Evolutionary conservation across 148 eudicot genomes (phyloP), one percentile per base, ranked within the genome.

Genomic region (Oxyria digyna): DNA sequence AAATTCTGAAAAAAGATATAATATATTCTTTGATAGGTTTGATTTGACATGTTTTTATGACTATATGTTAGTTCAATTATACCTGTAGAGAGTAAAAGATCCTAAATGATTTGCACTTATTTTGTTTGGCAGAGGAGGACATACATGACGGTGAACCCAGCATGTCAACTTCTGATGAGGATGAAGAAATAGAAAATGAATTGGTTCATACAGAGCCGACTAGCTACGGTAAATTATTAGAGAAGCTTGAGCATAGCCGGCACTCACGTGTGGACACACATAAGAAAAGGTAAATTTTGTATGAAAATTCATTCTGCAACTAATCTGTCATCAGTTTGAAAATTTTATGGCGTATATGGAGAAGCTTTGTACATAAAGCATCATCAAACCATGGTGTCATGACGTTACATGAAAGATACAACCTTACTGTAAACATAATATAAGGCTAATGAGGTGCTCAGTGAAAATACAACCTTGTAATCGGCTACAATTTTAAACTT

Each of bases 191-290:
- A 4, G 86, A 70, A 57, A 77, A 78, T 52, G 68, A 70, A 20
- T 68, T 50, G 42, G 62, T 67, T 71, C 67, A 35, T 33, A 82
- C 75, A 63, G 89, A 87, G 75, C 84, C 89, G 42, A 62, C 87
- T 27, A 70, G 65, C 68, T 87, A 82, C 72, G 84, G 85, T 75
- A 75, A 75, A 54, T 79, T 89, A 73, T 72, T 89, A 23, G 72
- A 75, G 74, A 85, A 70, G 63, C 69, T 89, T 17, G 81, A 80
- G 9, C 76, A 76, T 17, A 50, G 69, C 70, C 72, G 72, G 48
- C 74, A 68, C 37, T 70, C 74, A 3, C 72, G 45, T 55, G 75
- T 68, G 3, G 54, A 75, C 40, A 81, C 76, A 63, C 55, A 77
- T 37, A 75, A 71, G 71, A 76, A 71, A 67, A 77, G 87, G 87